Percentiles rank a stretch among this genome's conserved stretches.
Conservation (phyloP, 1,284 basidiomycete species). For the Inonotus obliquus region DNA sequence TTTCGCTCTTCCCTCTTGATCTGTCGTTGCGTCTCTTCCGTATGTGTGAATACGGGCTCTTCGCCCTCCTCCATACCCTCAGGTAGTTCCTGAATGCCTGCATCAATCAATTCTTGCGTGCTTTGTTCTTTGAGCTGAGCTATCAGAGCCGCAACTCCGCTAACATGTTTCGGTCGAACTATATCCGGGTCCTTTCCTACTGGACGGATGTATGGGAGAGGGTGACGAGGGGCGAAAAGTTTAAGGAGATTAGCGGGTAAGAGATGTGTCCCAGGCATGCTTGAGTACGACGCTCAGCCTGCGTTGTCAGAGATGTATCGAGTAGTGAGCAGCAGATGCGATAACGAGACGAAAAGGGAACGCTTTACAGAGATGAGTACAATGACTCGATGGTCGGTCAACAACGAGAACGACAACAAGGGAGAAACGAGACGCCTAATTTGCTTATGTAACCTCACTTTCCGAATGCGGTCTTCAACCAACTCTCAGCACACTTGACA, state of each 20-base stretch:
- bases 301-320: background rate
- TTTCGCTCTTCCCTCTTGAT: constrained; percentile 76
- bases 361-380: background rate
- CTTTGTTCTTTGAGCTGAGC: constrained; percentile 72
- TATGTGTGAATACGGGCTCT: constrained; percentile 70
- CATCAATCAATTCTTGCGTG: constrained; percentile 59
- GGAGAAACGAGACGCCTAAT: too few species aligned
- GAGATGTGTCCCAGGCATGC: constrained; percentile 80
- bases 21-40: constrained; percentile 75
- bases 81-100: constrained; percentile 41
- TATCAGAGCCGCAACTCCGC: constrained; percentile 71
- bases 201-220: constrained; percentile 79
- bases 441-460: too few species aligned
- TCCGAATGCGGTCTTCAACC: too few species aligned
- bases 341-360: background rate
- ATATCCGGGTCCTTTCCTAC: constrained; percentile 79
- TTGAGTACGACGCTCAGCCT: constrained; percentile 6
- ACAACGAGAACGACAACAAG: too few species aligned
- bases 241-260: constrained; percentile 92
- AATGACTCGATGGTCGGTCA: too few species aligned
- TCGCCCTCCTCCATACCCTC: constrained; percentile 76
- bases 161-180: constrained; percentile 63
- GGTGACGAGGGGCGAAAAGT: constrained; percentile 89
- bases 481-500: too few species aligned
- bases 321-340: background rate